Evolutionary conservation across 176 grass and related monocot species (phyloP).

Genomic region (Lolium perenne): DNA sequence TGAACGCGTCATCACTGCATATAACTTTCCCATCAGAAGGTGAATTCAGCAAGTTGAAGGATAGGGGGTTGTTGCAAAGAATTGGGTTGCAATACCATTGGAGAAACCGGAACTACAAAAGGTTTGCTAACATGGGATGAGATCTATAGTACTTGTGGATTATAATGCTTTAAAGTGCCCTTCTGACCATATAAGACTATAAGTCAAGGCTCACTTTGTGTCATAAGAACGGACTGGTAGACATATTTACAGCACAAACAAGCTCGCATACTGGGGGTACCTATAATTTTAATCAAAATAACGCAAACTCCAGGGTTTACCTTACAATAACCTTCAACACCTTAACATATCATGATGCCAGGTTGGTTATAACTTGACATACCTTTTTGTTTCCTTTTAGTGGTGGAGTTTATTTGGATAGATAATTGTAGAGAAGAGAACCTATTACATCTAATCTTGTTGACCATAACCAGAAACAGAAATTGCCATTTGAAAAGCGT

Average conservation of each 20-base stretch:
- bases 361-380: not conserved
- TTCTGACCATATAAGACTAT: constrained; percentile 25
- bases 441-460: constrained; percentile 3
- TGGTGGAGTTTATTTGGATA: constrained; percentile 7
- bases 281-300: constrained; percentile 14
- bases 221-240: not conserved
- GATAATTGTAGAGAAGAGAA: constrained; percentile 16
- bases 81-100: constrained; percentile 94
- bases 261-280: not conserved
- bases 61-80: constrained; percentile 78
- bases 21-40: constrained; percentile 95
- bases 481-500: not conserved
- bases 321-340: constrained; percentile 10
- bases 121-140: constrained; percentile 51
- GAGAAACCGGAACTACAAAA: constrained; percentile 92
- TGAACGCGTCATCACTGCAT: constrained; percentile 85
- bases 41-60: constrained; percentile 83
- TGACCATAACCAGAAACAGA: not conserved
- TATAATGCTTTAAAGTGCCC: constrained; percentile 28
- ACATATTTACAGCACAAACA: constrained; percentile 31
- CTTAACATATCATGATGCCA: constrained; percentile 12
- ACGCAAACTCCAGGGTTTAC: not conserved
- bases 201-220: constrained; percentile 4
- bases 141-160: constrained; percentile 21
- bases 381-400: constrained; percentile 6